Evolutionary conservation across 139 green algal species (phyloP), one percentile per base, ranked within the genome.

Genomic region (Pleodorina starrii): DNA sequence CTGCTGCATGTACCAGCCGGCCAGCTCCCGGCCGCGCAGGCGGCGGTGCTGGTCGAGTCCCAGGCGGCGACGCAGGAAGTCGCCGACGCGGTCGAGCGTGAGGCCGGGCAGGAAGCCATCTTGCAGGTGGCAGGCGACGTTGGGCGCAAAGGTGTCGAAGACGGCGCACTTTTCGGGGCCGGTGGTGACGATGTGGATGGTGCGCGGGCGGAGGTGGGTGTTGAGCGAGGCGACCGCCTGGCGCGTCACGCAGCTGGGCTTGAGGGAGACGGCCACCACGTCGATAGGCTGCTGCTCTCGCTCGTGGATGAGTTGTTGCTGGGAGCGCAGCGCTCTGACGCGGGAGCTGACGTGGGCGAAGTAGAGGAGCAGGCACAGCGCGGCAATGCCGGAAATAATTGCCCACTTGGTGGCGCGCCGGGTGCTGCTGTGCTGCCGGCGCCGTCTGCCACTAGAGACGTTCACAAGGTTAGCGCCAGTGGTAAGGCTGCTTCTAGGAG

Each of bases 1-100:
- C 84, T 94, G 92, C 83, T 94, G 92, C 60, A 93, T 83, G 76
- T 94, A 94, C 92, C 92, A 94, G 36, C 90, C 90, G 11, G 82
- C 27, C 25, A 91, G 77, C 50, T 90, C 60, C 0, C 91, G 84
- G 29, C 91, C 91, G 59, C 90, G 88, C 54, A 91, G 87, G 2
- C 87, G 83, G 36, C 78, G 80, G n/a, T 84, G 69, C 51, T 66
- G 44, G 48, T 91, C 69, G 3, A 86, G 11, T 36, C 75, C 66
- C 25, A 91, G 48, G 54, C 35, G 16, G 17, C 35, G 29, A 54
- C 74, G 1, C 14, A 92, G 42, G 38, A 73, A 91, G 0, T 72
- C 27, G 6, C 44, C 85, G 17, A 91, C 72, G 60, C 32, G 57
- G 2, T 85, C 69, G 21, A 89, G 44, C 10, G 71, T 85, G 7